Evolutionary conservation across 2,329 filamentous ascomycete species (phyloP).

Genomic region (Juglanconis oblonga): DNA sequence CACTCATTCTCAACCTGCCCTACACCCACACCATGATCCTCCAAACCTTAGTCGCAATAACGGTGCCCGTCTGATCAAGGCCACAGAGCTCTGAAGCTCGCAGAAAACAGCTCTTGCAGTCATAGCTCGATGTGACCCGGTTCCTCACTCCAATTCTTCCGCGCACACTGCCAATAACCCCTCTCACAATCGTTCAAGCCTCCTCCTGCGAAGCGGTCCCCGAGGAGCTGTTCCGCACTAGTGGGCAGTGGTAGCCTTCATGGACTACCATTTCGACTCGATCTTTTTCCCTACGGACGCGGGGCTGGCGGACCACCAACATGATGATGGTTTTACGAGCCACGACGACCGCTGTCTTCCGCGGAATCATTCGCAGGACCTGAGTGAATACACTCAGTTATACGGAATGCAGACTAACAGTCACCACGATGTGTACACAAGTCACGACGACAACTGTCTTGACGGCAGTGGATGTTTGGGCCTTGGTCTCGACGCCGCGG

Average conservation of each 20-base stretch:
- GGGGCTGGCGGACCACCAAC: not conserved
- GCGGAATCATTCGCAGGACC: not conserved
- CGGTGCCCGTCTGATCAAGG: no score
- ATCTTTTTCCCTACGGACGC: not conserved
- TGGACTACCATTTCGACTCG: not conserved
- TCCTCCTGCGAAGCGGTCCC: not conserved
- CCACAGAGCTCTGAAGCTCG: no score
- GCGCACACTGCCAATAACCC: not conserved
- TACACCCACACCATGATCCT: no score
- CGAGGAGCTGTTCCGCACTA: not conserved
- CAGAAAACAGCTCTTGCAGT: not conserved
- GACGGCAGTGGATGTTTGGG: conserved; percentile 14
- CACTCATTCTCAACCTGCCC: no score
- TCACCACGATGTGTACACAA: conserved; percentile 3
- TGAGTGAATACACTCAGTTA: not conserved
- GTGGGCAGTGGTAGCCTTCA: not conserved
- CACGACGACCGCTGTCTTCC: not conserved
- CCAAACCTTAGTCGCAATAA: no score
- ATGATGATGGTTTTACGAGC: not conserved
- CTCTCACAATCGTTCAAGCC: not conserved
- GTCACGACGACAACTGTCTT: conserved; percentile 19
- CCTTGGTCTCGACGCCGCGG: conserved; percentile 12
- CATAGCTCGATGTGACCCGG: not conserved
- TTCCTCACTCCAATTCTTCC: not conserved
- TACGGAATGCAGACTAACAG: not conserved